Evolutionary conservation across 805 yeast species (phyloP), one percentile per base, ranked within the genome.

Genomic region (Candida tallmaniae): DNA sequence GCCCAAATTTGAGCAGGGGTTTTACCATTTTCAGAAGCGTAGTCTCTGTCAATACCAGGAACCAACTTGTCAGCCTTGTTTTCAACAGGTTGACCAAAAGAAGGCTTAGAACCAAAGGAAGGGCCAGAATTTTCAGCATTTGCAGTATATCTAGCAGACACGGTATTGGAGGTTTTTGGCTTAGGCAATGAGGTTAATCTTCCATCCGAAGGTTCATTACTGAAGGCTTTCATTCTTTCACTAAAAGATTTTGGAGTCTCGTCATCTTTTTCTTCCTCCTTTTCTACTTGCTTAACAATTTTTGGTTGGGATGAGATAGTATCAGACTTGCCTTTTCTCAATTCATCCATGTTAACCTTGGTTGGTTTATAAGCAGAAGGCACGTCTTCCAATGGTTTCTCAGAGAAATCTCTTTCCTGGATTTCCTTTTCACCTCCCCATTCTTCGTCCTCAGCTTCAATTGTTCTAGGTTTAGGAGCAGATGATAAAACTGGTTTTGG

Each of bases 1-100:
- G 96, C 97, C 97, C 97, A 88, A 19, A 85, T 50, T 62, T 88
- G 96, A 19, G 96, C 96, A 16, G 97, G 96, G 6, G 95, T 83
- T 59, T 86, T 84, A 41, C 95, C 96, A 41, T 71, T 74, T 41
- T 74, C 74, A 35, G 80, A 63, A 42, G 75, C 93, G 54, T 74
- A 81, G 54, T 76, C 70, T 51, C 73, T 66, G 19, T 76, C 69
- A n/a, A n/a, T n/a, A 25, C 86, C 90, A 35, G 79, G 77, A 29
- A 73, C 70, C 4, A 70, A 59, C 40, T 73, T 69, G 18, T 68
- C 68, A 15, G 62, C 60, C 34, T 62, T 70, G 29, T 54, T 52
- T 27, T 52, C 48, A 12, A 40, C 27, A 11, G 51, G 31, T 14
- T 43, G 32, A 16, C 70, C 69, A 41, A 64, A 62, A 5, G 54